Evolutionary conservation across 2,329 filamentous ascomycete species (phyloP).

Genomic region (Zasmidium angulare): DNA sequence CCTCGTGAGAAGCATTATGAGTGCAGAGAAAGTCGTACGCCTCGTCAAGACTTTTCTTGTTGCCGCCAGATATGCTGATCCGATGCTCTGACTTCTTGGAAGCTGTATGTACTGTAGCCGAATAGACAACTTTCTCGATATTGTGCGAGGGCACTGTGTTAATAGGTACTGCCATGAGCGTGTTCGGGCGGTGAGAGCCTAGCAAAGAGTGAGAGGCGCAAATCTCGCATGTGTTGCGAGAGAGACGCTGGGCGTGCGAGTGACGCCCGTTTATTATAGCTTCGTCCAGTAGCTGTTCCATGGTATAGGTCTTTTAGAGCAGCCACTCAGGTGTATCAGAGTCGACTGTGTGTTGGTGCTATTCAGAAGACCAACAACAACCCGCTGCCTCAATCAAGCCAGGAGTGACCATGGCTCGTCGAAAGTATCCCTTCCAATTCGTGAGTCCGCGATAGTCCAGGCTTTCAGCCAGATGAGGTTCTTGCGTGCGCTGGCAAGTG

Average conservation of each 20-base stretch:
- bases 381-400: no score
- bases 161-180: neutral
- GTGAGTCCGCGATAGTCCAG: no score
- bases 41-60: constrained; percentile 10
- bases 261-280: neutral
- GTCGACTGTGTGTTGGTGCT: neutral
- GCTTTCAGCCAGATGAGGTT: no score
- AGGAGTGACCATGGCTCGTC: no score
- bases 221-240: neutral
- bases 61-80: neutral
- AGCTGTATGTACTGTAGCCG: neutral
- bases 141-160: neutral
- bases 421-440: no score
- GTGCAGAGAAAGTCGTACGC: constrained; percentile 13
- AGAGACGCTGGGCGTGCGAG: neutral
- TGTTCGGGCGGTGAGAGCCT: neutral
- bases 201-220: neutral
- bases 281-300: neutral
- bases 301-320: neutral
- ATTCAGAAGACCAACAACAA: neutral
- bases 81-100: neutral
- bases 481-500: no score
- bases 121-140: neutral
- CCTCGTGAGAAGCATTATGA: constrained; percentile 9
- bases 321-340: neutral